Percentiles rank a stretch among this genome's conserved stretches.
phyloP scores from a whole-genome alignment of 768 basidiomycete species.

The Boletus edulis region DNA sequence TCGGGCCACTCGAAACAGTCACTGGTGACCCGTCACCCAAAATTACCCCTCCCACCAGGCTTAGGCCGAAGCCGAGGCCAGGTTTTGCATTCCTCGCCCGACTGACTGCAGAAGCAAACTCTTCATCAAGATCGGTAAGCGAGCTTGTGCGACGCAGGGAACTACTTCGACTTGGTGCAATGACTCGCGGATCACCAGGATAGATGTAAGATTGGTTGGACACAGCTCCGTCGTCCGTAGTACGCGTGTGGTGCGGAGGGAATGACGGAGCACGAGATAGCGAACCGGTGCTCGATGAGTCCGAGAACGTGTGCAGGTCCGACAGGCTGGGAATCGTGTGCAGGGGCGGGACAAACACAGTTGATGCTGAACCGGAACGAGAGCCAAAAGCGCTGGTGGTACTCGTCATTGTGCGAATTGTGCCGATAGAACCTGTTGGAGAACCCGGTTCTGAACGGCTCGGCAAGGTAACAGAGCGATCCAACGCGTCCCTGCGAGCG shows the following conservation, averaged over 20 bases:
- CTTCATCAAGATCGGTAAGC: conserved; percentile 71
- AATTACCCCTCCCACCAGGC: conserved; percentile 39
- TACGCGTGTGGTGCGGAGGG: conserved; percentile 58
- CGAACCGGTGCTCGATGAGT: conserved; percentile 37
- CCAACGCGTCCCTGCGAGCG: conserved; percentile 68
- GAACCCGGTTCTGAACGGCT: conserved; percentile 42
- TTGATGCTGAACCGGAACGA: conserved; percentile 60
- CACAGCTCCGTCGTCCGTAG: conserved; percentile 73
- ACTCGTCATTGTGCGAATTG: conserved; percentile 56
- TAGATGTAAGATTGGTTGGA: conserved; percentile 65
- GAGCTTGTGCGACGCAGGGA: conserved; percentile 66
- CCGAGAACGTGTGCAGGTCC: conserved; percentile 52
- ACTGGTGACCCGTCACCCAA: conserved; percentile 60
- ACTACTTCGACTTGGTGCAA: conserved; percentile 63
- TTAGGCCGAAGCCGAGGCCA: conserved; percentile 43
- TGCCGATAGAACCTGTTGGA: conserved; percentile 60
- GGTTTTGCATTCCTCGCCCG: conserved; percentile 41
- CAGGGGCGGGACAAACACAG: conserved; percentile 77
- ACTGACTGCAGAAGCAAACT: conserved; percentile 45
- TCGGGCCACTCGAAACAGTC: conserved; percentile 67
- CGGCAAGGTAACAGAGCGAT: conserved; percentile 56
- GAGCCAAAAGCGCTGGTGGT: conserved; percentile 40
- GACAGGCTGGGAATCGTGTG: conserved; percentile 68
- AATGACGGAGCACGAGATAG: conserved; percentile 46
- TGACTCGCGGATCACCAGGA: conserved; percentile 70